Conservation (phyloP, 2,329 filamentous ascomycete species). For the Botrytis paeoniae region DNA sequence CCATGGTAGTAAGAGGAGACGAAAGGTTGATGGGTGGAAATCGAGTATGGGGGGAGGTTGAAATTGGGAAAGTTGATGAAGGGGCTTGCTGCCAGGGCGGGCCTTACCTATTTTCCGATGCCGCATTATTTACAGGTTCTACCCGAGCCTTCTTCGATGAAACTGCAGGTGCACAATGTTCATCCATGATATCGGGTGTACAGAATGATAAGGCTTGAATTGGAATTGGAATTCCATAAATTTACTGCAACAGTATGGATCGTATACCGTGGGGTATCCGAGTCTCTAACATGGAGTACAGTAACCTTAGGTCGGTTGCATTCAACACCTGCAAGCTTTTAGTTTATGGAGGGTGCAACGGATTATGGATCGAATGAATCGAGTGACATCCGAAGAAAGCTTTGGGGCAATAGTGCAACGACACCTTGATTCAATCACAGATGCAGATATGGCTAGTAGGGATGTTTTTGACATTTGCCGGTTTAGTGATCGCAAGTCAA, state of each 20-base stretch:
- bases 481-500: neutral
- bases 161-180: neutral
- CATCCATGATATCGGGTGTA: constrained; percentile 11
- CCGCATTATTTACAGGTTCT: constrained; percentile 3
- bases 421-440: neutral
- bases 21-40: neutral
- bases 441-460: neutral
- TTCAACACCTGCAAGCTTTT: neutral
- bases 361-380: neutral
- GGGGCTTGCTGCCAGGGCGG: neutral
- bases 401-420: neutral
- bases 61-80: neutral
- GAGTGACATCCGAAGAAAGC: neutral
- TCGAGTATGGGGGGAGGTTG: neutral
- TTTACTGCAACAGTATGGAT: neutral
- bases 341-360: neutral
- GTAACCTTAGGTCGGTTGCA: neutral
- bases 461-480: neutral
- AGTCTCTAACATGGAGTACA: neutral
- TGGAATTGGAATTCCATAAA: neutral
- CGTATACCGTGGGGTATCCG: neutral
- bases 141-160: neutral
- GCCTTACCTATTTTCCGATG: constrained; percentile 18
- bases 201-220: neutral
- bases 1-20: neutral